These are phyloP conservation scores for Geotrichum carabidarum DNA, from an alignment of 1,139 yeast species.

Conservation along the genomic window DNA sequence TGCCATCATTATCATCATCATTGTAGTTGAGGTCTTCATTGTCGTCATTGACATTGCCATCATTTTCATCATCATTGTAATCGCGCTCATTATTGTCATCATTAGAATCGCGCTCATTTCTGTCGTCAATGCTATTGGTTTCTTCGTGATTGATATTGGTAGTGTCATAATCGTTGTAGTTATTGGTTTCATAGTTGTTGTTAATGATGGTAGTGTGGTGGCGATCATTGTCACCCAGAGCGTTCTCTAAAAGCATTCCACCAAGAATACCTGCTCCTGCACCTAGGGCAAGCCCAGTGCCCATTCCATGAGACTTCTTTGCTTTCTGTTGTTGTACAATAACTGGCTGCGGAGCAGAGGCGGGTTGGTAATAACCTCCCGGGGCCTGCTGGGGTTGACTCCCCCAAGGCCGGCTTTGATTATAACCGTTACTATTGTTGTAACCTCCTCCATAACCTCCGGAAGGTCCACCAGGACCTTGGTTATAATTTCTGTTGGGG, in stretches of 20 bases:
- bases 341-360: conserved; percentile 29
- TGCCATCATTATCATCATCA: no score
- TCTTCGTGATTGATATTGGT: background rate
- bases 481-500: background rate
- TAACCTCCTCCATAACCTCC: conserved; percentile 13
- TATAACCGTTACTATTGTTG: conserved; percentile 7
- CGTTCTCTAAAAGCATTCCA: conserved; percentile 56
- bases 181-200: background rate
- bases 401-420: conserved; percentile 14
- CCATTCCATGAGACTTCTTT: conserved; percentile 35
- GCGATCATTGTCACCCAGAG: conserved; percentile 32
- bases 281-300: conserved; percentile 59
- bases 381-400: conserved; percentile 7
- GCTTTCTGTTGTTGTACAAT: conserved; percentile 32
- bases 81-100: background rate
- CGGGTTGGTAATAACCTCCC: conserved; percentile 3
- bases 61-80: no score
- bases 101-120: no score
- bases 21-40: no score
- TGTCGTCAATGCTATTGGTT: background rate
- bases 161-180: background rate
- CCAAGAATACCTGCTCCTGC: conserved; percentile 79
- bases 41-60: no score
- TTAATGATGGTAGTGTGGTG: background rate
- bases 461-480: background rate